Conservation (phyloP, 2,329 filamentous ascomycete genomes). For the Beauveria sp. region DNA sequence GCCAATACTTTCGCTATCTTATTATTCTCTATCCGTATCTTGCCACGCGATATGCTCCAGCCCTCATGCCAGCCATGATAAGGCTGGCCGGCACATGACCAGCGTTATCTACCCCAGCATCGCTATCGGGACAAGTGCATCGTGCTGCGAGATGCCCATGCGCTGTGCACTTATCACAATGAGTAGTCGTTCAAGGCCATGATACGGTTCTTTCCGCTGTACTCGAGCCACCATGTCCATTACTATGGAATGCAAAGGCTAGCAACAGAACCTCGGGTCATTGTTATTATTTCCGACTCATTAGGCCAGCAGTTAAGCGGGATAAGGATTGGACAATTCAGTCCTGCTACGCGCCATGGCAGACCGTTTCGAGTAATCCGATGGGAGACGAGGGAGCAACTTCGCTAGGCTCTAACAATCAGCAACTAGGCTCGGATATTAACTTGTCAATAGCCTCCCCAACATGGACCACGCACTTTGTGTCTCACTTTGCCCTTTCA, state of each 20-base stretch:
- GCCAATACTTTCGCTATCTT: neutral
- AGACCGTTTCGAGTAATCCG: conserved; percentile 10
- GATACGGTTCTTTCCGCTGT: conserved; percentile 10
- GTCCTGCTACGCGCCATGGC: neutral
- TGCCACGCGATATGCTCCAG: neutral
- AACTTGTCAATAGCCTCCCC: no score
- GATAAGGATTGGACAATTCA: neutral
- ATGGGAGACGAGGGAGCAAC: neutral
- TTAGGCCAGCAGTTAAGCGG: conserved; percentile 1
- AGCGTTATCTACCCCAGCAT: conserved; percentile 7
- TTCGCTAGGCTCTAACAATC: neutral
- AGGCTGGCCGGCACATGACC: neutral
- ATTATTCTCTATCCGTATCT: neutral
- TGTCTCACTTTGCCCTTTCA: neutral
- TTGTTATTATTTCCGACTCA: neutral
- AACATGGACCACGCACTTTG: neutral
- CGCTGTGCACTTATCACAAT: neutral
- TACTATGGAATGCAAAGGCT: neutral
- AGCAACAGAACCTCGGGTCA: neutral
- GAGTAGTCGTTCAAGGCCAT: neutral
- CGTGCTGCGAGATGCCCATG: neutral
- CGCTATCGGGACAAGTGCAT: conserved; percentile 3
- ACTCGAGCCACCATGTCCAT: neutral
- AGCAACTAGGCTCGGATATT: no score
- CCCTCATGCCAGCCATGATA: conserved; percentile 3